Evolutionary conservation across 768 basidiomycete species (phyloP).

Genomic region (Russula compacta): DNA sequence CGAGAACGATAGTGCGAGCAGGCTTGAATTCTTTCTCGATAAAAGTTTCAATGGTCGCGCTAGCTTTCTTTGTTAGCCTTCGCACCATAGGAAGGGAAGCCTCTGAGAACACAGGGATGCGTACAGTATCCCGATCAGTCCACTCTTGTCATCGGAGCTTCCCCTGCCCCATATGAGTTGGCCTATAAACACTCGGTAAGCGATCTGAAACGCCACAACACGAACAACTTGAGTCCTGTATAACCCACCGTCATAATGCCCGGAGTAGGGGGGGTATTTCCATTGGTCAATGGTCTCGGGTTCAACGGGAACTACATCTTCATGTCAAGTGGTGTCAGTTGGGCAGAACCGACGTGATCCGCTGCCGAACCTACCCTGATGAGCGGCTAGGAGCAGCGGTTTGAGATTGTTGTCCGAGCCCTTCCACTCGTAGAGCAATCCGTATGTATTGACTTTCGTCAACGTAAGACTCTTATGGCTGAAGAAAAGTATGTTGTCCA

Average conservation of each 20-base stretch:
- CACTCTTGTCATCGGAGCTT: constrained; percentile 29
- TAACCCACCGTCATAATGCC: constrained; percentile 42
- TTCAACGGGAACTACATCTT: background rate
- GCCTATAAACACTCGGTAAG: constrained; percentile 6
- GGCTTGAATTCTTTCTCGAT: constrained; percentile 29
- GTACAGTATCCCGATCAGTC: constrained; percentile 27
- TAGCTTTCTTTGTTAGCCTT: background rate
- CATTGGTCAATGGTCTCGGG: background rate
- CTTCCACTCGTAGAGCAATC: constrained; percentile 50
- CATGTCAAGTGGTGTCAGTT: too few relatives aligned
- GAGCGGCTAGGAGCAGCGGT: constrained; percentile 45
- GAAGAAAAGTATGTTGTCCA: background rate
- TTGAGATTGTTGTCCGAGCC: constrained; percentile 39
- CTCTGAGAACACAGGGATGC: background rate
- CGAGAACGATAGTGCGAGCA: background rate
- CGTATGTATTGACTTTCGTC: constrained; percentile 52
- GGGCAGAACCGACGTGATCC: background rate
- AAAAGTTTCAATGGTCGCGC: background rate
- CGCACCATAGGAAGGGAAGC: background rate
- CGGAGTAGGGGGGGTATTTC: constrained; percentile 50
- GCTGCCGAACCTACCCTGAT: constrained; percentile 18
- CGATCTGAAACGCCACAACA: background rate
- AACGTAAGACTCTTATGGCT: constrained; percentile 45
- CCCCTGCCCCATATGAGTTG: constrained; percentile 30
- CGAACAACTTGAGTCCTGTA: background rate